Evolutionary conservation across 192 early-diverging fungal species (phyloP), one percentile per base, ranked within the genome.

Genomic region (Mortierella antarctica): DNA sequence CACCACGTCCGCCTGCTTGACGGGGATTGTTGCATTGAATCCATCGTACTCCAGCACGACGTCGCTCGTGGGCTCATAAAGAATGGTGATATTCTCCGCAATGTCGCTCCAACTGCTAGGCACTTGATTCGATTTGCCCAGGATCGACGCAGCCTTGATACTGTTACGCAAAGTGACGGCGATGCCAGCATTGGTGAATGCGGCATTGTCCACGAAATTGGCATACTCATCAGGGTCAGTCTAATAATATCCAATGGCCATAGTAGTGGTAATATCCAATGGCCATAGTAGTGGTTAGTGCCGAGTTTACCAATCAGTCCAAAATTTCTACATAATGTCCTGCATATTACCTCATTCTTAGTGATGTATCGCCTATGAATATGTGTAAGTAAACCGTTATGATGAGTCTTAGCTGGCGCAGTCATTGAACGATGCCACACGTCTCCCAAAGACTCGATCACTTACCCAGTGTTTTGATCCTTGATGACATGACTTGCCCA

Each of bases 141-240:
- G 70, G 12, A 81, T 62, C 7, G 65, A 73, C 2, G 77, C 70
- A 2, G 77, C 77, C 55, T 67, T 10, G 51, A 81, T 73, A 13
- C 53, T 81, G 64, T 81, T 81, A 23, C 77, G 65, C 14, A 81
- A 45, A 4, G 77, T 81, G 13, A 81, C 65, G 8, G 77, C 50
- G 18, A 49, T 47, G 46, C 77, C 77, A 13, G 77, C 77, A 13
- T 81, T 71, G 1, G 77, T 81, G 53, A 81, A 81, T 4, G 77
- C 77, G 6, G 57, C 77, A 48, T 81, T 73, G 61, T 81, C 51
- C 23, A n/a, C 18, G 54, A 68, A 68, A 42, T 81, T 81, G 51
- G 77, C 77, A 15, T 81, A 81, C 21, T 81, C 77, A 12, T 81
- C 77, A 1, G 77, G 77, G 21, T 81, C 77, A 56, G 77, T 81